A percentile compares a stretch with the other conserved stretches of the same genome.
Conservation (phyloP, 352 stramenopile genomes). For the Globisporangium nodosum region DNA sequence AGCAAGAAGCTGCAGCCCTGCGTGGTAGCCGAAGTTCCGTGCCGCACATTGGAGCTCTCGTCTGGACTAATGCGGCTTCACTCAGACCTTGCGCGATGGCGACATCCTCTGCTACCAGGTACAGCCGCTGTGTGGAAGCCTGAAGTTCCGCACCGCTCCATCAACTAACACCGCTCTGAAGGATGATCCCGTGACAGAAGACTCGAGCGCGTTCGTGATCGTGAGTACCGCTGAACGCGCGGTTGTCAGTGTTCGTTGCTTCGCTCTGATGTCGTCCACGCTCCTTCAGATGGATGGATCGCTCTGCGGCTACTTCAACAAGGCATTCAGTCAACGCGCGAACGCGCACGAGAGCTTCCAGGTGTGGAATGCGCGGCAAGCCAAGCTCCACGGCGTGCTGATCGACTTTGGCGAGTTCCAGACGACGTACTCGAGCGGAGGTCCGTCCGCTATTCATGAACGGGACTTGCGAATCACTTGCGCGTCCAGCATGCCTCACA, state of each 20-base stretch:
- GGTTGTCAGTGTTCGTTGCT: no score
- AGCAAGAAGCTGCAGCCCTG: neutral
- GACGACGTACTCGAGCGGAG: slow-evolving; percentile 40
- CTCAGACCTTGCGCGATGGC: slow-evolving; percentile 46
- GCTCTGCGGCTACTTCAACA: slow-evolving; percentile 66
- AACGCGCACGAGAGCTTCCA: slow-evolving; percentile 32
- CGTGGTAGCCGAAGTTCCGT: neutral
- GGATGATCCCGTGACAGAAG: slow-evolving; percentile 35
- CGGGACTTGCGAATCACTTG: neutral
- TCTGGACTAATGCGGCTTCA: neutral
- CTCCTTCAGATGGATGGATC: slow-evolving; percentile 50
- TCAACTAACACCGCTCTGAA: slow-evolving; percentile 11
- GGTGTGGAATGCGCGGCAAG: slow-evolving; percentile 42
- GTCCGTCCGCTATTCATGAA: slow-evolving; percentile 13
- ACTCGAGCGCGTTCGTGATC: slow-evolving; percentile 39
- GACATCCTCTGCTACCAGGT: slow-evolving; percentile 66
- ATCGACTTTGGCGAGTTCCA: slow-evolving; percentile 71
- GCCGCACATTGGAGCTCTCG: no score
- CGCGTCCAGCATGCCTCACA: neutral
- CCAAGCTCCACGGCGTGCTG: slow-evolving; percentile 32
- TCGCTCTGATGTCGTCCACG: neutral
- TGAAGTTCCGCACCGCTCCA: neutral
- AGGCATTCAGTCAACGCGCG: slow-evolving; percentile 41
- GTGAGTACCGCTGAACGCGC: slow-evolving; percentile 14
- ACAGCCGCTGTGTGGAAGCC: neutral